Conservation (phyloP, 2,329 filamentous ascomycete species). For the Botrytis squamosa region DNA sequence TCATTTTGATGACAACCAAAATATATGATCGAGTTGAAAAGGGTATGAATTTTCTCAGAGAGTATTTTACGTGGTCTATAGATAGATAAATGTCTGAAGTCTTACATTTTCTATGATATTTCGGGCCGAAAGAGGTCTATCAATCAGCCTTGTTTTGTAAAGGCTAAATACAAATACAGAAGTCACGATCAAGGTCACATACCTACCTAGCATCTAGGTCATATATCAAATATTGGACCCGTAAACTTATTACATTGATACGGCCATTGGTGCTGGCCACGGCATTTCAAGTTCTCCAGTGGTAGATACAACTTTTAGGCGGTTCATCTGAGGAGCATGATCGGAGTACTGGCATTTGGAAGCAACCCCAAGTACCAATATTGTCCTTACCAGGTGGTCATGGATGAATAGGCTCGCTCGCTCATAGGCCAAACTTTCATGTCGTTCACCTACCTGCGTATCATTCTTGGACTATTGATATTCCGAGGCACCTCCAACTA, state of each 20-base stretch:
- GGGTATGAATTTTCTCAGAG: background rate
- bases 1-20: background rate
- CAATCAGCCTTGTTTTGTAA: slow-evolving; percentile 23
- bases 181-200: slow-evolving; percentile 9
- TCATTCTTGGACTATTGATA: background rate
- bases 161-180: slow-evolving; percentile 22
- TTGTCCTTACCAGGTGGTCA: background rate
- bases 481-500: background rate
- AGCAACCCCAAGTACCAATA: background rate
- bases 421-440: background rate
- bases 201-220: background rate
- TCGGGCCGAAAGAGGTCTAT: slow-evolving; percentile 18
- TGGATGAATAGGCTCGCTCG: background rate
- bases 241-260: background rate
- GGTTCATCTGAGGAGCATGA: background rate
- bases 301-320: background rate
- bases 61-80: background rate
- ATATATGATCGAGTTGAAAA: background rate
- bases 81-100: slow-evolving; percentile 5
- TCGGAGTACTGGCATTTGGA: background rate
- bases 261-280: background rate
- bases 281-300: background rate
- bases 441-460: background rate
- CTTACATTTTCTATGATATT: slow-evolving; percentile 15
- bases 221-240: background rate